Percentiles rank a stretch among this genome's conserved stretches.
phyloP scores from a whole-genome alignment of 1,139 yeast genomes.

The Candida smagusa region DNA sequence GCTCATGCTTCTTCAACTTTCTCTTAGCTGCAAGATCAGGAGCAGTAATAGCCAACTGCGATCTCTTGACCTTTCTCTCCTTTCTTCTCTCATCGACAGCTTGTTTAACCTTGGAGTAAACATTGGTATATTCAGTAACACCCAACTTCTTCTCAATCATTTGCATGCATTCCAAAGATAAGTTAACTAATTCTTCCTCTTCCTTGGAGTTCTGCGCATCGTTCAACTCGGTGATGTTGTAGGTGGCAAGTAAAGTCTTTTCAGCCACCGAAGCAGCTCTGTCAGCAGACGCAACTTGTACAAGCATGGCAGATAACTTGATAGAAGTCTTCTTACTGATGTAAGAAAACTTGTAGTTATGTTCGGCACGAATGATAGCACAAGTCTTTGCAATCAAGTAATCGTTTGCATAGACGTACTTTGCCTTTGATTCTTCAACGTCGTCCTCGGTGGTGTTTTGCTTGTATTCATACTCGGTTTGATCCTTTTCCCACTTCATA shows the following conservation, averaged over 20 bases:
- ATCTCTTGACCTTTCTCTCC: slow-evolving; percentile 73
- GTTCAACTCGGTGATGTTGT: slow-evolving; percentile 47
- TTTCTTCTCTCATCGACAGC: slow-evolving; percentile 59
- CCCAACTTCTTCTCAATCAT: slow-evolving; percentile 72
- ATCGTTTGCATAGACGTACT: slow-evolving; percentile 46
- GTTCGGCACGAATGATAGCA: slow-evolving; percentile 63
- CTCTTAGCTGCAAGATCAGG: slow-evolving; percentile 81
- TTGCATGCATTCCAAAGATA: slow-evolving; percentile 67
- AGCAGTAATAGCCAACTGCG: slow-evolving; percentile 71
- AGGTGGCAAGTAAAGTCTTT: slow-evolving; percentile 58
- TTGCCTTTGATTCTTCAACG: slow-evolving; percentile 9
- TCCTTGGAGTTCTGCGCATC: slow-evolving; percentile 36
- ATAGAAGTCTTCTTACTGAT: slow-evolving; percentile 66
- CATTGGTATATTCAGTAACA: slow-evolving; percentile 62
- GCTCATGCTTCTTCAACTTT: slow-evolving; percentile 71
- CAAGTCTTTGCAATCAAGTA: slow-evolving; percentile 64
- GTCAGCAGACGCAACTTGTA: slow-evolving; percentile 43
- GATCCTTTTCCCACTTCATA: slow-evolving; percentile 56
- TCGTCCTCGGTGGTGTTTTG: slow-evolving; percentile 10
- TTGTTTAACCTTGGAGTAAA: slow-evolving; percentile 63
- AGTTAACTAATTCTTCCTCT: slow-evolving; percentile 49
- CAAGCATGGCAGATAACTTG: slow-evolving; percentile 55
- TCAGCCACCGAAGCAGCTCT: slow-evolving; percentile 40
- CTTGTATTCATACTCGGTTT: slow-evolving; percentile 31
- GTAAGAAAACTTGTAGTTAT: slow-evolving; percentile 45